Evolutionary conservation across 257 asterid genomes (phyloP).

Genomic region (Sherardia arvensis): DNA sequence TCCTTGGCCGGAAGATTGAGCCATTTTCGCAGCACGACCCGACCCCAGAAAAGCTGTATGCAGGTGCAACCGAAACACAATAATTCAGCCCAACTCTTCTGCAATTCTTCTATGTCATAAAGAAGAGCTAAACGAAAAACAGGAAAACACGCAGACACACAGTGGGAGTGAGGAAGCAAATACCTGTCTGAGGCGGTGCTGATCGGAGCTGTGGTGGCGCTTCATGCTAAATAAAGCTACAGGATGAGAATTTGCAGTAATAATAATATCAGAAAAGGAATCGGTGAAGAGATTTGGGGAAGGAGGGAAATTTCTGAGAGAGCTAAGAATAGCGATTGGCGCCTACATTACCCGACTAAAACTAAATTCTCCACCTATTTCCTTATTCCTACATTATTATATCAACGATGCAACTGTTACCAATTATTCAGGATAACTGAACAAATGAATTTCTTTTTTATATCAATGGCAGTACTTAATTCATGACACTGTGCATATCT

Average conservation of each 20-base stretch:
- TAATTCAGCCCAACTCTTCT: constrained; percentile 70
- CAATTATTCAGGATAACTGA: too few relatives aligned
- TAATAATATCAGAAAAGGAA: neutral
- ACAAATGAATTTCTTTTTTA: too few relatives aligned
- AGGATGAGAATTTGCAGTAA: neutral
- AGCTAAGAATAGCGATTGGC: constrained; percentile 2
- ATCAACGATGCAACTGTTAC: too few relatives aligned
- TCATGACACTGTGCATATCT: too few relatives aligned
- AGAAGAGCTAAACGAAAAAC: neutral
- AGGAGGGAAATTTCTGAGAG: neutral
- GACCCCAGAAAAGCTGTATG: constrained; percentile 81
- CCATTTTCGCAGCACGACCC: constrained; percentile 74
- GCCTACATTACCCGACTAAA: constrained; percentile 12
- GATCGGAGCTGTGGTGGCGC: constrained; percentile 16
- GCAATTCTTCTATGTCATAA: constrained; percentile 35
- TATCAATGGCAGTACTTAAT: too few relatives aligned
- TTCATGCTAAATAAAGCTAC: constrained; percentile 18
- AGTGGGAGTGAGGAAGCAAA: neutral
- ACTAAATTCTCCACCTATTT: constrained; percentile 6
- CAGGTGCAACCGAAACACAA: constrained; percentile 75
- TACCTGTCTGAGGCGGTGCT: constrained; percentile 38
- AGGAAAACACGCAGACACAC: neutral
- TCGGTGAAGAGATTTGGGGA: neutral
- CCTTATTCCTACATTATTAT: neutral
- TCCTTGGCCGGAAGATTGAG: constrained; percentile 40